Base-by-base conservation (phyloP, 208 protist genomes). In the Leptomonas seymouri region DNA sequence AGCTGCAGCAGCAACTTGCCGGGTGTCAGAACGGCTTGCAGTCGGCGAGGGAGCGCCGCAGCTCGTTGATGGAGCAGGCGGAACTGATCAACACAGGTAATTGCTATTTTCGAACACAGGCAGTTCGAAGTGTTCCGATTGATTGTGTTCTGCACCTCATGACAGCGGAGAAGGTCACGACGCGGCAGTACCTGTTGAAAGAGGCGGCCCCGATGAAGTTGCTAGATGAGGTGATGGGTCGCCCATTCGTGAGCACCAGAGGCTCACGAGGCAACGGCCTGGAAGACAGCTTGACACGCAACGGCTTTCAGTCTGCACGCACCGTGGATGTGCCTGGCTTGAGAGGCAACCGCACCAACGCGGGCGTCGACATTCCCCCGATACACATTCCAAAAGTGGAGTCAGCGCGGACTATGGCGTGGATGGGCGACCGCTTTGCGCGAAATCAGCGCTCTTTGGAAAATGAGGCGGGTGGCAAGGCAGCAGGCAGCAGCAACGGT, bases 1-100 rank as follows among this genome's bases (percentile, higher is more conserved):
- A 81, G 62, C 44, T 82, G 25, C 74, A 77, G 71, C 80, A 81
- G 20, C 79, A 85, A 73, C 67, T 81, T 4, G 57, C 71, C 51
- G 57, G 50, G 23, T 84, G 71, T 36, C 59, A 78, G 20, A 70
- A 69, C 34, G 61, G 57, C 34, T 61, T 87, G 21, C 53, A 54
- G 25, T 54, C 60, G 28, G 67, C 81, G 28, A 34, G 66, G 31
- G 49, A 70, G 51, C 81, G 78, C 9, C 74, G 74, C 14, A 31
- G 57, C 45, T 63, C 67, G 30, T 45, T 84, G 27, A 69, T 63
- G 46, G 60, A 78, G 48, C 71, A 84, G 70, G 54, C 63, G 51
- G 60, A 59, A 16, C 61, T 84, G 9, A 76, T 76, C 56, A 65
- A 66, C 39, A 66, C 16, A 16, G 71, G 71, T 3, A 67, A 61